These are phyloP conservation scores for Pyrrhoderma lamaoense DNA, from an alignment of 1,284 basidiomycete species.

Conservation along the genomic window DNA sequence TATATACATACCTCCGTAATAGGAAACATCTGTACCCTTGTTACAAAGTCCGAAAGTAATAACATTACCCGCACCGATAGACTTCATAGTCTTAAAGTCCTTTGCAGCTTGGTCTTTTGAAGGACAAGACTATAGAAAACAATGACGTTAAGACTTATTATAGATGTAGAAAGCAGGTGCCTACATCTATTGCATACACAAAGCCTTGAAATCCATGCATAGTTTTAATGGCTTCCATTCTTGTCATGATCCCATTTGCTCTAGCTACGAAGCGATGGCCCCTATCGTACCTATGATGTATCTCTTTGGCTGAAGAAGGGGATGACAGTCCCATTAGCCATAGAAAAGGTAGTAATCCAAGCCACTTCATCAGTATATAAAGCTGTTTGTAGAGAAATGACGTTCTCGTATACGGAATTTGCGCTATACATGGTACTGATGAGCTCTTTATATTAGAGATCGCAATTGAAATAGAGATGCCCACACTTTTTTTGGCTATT, in stretches of 20 bases:
- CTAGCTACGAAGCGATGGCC: too few relatives aligned
- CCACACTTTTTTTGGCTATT: too few relatives aligned
- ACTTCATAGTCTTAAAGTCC: slow-evolving; percentile 9
- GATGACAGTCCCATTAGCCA: too few relatives aligned
- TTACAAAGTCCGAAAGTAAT: slow-evolving; percentile 13
- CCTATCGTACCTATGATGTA: too few relatives aligned
- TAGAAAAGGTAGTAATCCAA: too few relatives aligned
- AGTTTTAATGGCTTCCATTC: slow-evolving; percentile 10
- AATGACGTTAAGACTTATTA: background rate
- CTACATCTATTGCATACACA: slow-evolving; percentile 14
- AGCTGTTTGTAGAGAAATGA: too few relatives aligned
- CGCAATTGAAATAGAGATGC: background rate
- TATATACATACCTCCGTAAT: slow-evolving; percentile 6
- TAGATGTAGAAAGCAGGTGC: background rate
- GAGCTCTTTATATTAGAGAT: too few relatives aligned
- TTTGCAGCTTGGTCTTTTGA: background rate
- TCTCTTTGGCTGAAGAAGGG: too few relatives aligned
- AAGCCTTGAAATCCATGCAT: slow-evolving; percentile 16
- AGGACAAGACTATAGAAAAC: slow-evolving; percentile 12
- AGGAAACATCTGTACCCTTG: slow-evolving; percentile 1
- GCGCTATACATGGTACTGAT: too few relatives aligned
- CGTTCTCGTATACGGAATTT: too few relatives aligned
- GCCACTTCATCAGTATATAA: too few relatives aligned
- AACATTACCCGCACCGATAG: slow-evolving; percentile 7
- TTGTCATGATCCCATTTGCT: too few relatives aligned